Conservation (phyloP, 305 asterid species). For the Fraxinus baroniana region DNA sequence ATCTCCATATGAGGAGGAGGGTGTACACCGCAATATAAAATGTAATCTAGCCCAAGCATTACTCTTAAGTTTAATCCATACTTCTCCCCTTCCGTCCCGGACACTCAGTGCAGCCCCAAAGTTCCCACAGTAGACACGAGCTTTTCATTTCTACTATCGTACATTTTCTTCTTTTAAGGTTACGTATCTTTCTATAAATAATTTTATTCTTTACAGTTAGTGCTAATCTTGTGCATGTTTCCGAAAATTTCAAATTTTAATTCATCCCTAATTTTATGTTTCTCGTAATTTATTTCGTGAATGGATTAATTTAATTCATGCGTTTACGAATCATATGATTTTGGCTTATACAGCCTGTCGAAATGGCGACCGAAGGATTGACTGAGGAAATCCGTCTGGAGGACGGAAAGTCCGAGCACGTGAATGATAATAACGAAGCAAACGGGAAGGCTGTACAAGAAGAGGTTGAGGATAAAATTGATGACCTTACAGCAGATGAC, state of each 20-base stretch:
- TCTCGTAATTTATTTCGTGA: neutral
- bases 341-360: neutral
- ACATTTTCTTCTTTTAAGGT: neutral
- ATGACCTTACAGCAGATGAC: constrained; percentile 50
- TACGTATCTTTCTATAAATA: neutral
- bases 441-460: constrained; percentile 28
- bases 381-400: constrained; percentile 26
- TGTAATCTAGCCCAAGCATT: too few species aligned
- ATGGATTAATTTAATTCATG: neutral
- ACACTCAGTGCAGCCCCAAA: too few species aligned
- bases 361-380: neutral
- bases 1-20: too few species aligned
- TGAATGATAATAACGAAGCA: constrained; percentile 28
- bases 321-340: neutral
- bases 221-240: neutral
- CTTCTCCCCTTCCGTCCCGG: too few species aligned
- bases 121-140: neutral
- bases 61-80: too few species aligned
- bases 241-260: neutral
- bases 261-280: neutral
- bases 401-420: constrained; percentile 40
- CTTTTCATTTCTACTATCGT: neutral
- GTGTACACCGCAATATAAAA: too few species aligned
- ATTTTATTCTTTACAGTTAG: neutral
- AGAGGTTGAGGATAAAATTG: constrained; percentile 55